Evolutionary conservation across 306 rosid genomes (phyloP), one percentile per base, ranked within the genome.

Genomic region (Hylodesmum podocarpum): DNA sequence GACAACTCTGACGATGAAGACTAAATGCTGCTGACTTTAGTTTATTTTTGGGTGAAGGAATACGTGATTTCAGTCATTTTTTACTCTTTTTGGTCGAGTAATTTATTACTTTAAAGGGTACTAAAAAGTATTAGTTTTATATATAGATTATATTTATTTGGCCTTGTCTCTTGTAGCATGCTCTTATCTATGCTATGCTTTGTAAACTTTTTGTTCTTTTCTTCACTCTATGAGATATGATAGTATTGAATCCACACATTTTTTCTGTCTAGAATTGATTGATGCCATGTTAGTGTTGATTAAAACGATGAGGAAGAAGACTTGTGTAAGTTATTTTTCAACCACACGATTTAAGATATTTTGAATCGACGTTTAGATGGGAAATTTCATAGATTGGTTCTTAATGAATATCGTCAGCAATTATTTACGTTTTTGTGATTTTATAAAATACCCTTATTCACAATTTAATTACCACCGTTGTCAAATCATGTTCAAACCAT

Each of bases 1-100:
- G 78, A 84, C 58, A 67, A 88, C 83, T 88, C 99, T 19, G 99
- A 92, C 1, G 96, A 92, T 15, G 98, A 96, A 68, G 84, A 85
- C 28, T 94, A 81, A 83, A 71, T 73, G 78, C 47, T 13, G 78
- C 59, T 72, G 40, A 16, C 81, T 21, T 55, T 8, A 19, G 41
- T 71, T 78, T 37, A 55, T 21, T 63, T 67, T 72, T 61, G 59
- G 59, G 22, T 54, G 25, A 25, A 55, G 44, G 54, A 55, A 69
- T 68, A 62, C 29, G 64, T 33, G 72, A 47, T 54, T 70, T 53
- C 69, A 3, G 36, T 70, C 47, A 69, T 75, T 25, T 61, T 33
- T 78, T 67, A 39, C 16, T 62, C 43, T 61, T 73, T 66, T 8
- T n/a, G 22, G 28, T 44, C 44, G 15, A 21, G n/a, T 62, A 69